A percentile compares a stretch with the other conserved stretches of the same genome.
Conservation (phyloP, 371 early-diverging fungal genomes). For the Apophysomyces sp. region DNA sequence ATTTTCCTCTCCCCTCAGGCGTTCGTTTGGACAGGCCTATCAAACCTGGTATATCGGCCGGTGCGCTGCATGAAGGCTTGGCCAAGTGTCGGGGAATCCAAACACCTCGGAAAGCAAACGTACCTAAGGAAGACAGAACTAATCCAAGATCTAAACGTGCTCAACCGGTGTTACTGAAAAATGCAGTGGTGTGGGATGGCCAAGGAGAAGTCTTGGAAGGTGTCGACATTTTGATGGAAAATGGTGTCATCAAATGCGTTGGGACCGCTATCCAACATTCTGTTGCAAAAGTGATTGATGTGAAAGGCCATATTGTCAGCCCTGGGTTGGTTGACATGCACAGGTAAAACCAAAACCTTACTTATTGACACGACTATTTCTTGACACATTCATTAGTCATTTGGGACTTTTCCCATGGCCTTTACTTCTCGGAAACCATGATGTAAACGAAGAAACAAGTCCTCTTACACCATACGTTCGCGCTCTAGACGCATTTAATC, state of each 20-base stretch:
- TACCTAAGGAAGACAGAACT: background rate
- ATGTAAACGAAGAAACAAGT: constrained; percentile 68
- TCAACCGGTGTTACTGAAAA: constrained; percentile 40
- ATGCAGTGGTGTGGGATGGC: constrained; percentile 65
- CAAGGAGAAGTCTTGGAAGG: constrained; percentile 40
- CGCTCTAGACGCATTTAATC: constrained; percentile 58
- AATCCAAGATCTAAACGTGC: constrained; percentile 14
- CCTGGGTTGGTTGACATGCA: constrained; percentile 83
- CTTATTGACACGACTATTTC: background rate
- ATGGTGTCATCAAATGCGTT: constrained; percentile 50
- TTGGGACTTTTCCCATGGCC: constrained; percentile 70
- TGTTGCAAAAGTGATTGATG: constrained; percentile 52
- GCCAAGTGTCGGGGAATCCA: constrained; percentile 12
- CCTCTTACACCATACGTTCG: constrained; percentile 62
- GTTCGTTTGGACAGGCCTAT: background rate
- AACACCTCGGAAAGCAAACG: constrained; percentile 3
- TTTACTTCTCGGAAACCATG: constrained; percentile 44
- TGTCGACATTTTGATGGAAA: constrained; percentile 50
- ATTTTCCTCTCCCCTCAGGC: background rate
- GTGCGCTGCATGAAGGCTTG: constrained; percentile 18
- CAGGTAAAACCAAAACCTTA: constrained; percentile 38
- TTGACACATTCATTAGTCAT: constrained; percentile 29
- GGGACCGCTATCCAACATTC: constrained; percentile 29
- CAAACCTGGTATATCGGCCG: constrained; percentile 22
- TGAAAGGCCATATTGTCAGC: constrained; percentile 62